Conservation (phyloP, 306 rosid genomes). For the Vicia faba region DNA sequence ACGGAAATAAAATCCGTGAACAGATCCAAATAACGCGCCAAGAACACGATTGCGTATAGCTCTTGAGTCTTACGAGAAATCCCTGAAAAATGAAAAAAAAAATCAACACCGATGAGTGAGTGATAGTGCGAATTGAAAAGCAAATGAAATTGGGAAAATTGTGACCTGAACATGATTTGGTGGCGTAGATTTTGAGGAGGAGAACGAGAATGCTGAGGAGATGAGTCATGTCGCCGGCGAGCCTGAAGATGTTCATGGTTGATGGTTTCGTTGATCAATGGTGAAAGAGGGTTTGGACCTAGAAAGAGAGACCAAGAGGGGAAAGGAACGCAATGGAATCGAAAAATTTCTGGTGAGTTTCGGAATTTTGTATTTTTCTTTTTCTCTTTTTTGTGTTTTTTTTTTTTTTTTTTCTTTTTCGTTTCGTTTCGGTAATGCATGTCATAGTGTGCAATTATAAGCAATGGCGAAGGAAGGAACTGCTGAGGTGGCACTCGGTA, state of each 20-base stretch:
- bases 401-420: neutral
- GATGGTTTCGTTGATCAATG: constrained; percentile 43
- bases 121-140: too few relatives aligned
- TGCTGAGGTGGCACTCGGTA: constrained; percentile 32
- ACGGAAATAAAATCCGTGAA: constrained; percentile 78
- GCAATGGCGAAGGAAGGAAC: constrained; percentile 7
- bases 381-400: neutral
- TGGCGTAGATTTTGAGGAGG: constrained; percentile 94
- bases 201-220: constrained; percentile 83
- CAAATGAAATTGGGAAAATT: neutral
- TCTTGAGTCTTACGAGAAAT: constrained; percentile 96
- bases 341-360: neutral
- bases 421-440: neutral
- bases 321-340: constrained; percentile 23
- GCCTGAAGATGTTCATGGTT: constrained; percentile 86
- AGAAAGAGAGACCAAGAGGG: constrained; percentile 26
- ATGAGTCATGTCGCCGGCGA: constrained; percentile 96
- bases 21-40: constrained; percentile 86
- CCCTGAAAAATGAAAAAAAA: constrained; percentile 46
- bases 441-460: constrained; percentile 4
- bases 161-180: constrained; percentile 92
- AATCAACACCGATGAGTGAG: neutral
- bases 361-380: neutral
- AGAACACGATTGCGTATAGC: constrained; percentile 74
- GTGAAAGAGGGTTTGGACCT: constrained; percentile 34